A percentile compares a stretch with the other conserved stretches of the same genome.
Evolutionary conservation across 1,139 yeast genomes (phyloP).

Genomic region (Wickerhamomyces sp.): DNA sequence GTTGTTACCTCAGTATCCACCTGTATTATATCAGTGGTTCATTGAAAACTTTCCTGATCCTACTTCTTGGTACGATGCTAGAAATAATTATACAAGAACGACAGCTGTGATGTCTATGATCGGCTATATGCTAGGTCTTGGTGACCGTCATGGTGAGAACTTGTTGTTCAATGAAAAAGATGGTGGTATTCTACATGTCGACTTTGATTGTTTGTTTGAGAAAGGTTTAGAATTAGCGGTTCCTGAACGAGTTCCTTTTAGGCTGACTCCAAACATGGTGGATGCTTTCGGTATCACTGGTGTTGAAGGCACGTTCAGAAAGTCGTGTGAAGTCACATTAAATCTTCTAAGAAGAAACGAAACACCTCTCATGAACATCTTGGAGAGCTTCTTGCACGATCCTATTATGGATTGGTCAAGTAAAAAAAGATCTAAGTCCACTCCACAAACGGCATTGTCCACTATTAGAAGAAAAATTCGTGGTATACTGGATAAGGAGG

Average conservation of each 20-base stretch:
- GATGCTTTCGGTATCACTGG: slow-evolving; percentile 92
- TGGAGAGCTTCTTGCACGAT: slow-evolving; percentile 91
- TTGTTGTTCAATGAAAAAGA: slow-evolving; percentile 65
- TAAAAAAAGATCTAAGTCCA: slow-evolving; percentile 27
- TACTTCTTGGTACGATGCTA: slow-evolving; percentile 74
- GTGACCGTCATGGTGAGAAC: slow-evolving; percentile 96
- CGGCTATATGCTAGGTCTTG: slow-evolving; percentile 85
- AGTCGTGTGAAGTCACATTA: slow-evolving; percentile 81
- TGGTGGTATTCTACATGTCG: slow-evolving; percentile 88
- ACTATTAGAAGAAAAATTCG: slow-evolving; percentile 75
- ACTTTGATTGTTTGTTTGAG: slow-evolving; percentile 93
- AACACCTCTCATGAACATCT: slow-evolving; percentile 81
- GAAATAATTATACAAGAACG: slow-evolving; percentile 71
- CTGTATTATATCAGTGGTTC: slow-evolving; percentile 84
- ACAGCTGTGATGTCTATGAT: slow-evolving; percentile 97
- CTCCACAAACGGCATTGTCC: slow-evolving; percentile 66
- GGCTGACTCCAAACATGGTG: slow-evolving; percentile 81
- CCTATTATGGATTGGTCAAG: slow-evolving; percentile 72
- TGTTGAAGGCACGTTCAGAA: slow-evolving; percentile 85
- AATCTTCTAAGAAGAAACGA: slow-evolving; percentile 71
- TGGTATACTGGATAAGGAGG: slow-evolving; percentile 80
- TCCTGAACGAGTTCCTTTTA: slow-evolving; percentile 93
- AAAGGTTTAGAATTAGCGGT: slow-evolving; percentile 47
- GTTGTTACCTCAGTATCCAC: slow-evolving; percentile 46
- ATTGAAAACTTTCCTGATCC: slow-evolving; percentile 89